Base-by-base conservation (phyloP, 106 monocot species). In the Acorus gramineus region DNA sequence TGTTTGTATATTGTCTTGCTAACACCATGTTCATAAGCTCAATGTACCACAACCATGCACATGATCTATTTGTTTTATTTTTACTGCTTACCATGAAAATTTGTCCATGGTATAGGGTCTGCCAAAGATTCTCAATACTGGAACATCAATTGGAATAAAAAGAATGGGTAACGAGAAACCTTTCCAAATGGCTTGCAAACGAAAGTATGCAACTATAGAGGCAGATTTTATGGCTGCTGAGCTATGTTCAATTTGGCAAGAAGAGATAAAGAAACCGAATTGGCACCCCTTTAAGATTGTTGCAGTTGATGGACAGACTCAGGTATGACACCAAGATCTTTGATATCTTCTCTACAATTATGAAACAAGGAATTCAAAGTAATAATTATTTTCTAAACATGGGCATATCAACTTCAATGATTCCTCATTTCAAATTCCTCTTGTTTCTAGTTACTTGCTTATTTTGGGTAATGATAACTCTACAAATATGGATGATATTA, bases 161-260 rank as follows among this genome's bases (percentile, higher is more conserved):
- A 78, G 81, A 56, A 84, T 88, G 87, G 87, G 87, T 1, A 80
- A 88, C 76, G 69, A 55, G 4, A 81, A 79, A 46, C 57, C 59
- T 14, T 84, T 88, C 73, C 58, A 72, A 46, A 54, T 9, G 50
- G 65, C 73, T 44, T 88, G 84, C 59, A 76, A 66, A 43, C 3
- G 60, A 42, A 84, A 59, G 56, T 88, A 67, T 56, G 7, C 48
- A 7, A 71, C 53, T 42, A 65, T 55, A 44, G 78, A 81, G 28
- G 74, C 67, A 44, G 80, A 78, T 52, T 2, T 72, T 64, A 78
- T 71, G 62, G 66, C 77, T 52, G 67, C 64, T 59, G 56, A 74
- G 11, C 43, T 69, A 56, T 74, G 74, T 11, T 69, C 78, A 4
- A 66, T 73, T 59, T 87, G 77, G 83, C 73, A 83, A 67, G 78